A percentile compares a stretch with the other conserved stretches of the same genome.
phyloP scores from a whole-genome alignment of 345 rosid species.

The Conringia planisiliqua region DNA sequence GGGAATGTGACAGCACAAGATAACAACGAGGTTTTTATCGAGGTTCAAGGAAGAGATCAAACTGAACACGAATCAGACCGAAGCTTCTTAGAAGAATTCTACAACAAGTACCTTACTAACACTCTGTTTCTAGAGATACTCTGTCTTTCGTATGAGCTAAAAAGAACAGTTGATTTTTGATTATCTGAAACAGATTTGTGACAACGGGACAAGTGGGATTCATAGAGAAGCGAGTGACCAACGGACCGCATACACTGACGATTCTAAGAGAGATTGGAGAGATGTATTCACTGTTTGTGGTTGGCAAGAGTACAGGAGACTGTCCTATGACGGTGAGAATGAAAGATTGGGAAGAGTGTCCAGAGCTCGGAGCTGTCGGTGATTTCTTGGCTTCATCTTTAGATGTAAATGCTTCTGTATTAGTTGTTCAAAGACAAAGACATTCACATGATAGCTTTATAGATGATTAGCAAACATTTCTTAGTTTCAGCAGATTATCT shows the following conservation, averaged over 20 bases:
- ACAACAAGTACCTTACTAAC: slow-evolving; percentile 41
- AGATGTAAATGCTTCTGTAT: slow-evolving; percentile 52
- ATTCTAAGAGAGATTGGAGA: slow-evolving; percentile 48
- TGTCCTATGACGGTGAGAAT: slow-evolving; percentile 52
- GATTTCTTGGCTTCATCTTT: slow-evolving; percentile 68
- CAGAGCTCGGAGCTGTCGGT: slow-evolving; percentile 69
- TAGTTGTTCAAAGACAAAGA: slow-evolving; percentile 68
- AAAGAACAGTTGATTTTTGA: not conserved
- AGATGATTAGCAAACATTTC: slow-evolving; percentile 25
- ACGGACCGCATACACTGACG: slow-evolving; percentile 45
- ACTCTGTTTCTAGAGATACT: not conserved
- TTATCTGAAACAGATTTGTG: slow-evolving; percentile 41
- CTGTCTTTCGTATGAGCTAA: not conserved
- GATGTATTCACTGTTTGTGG: slow-evolving; percentile 57
- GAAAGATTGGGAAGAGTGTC: slow-evolving; percentile 96
- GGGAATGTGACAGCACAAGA: not conserved
- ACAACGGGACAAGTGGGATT: slow-evolving; percentile 54
- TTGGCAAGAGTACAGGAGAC: slow-evolving; percentile 58
- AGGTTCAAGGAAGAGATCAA: slow-evolving; percentile 36
- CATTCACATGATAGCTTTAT: slow-evolving; percentile 27
- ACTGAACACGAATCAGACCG: slow-evolving; percentile 47
- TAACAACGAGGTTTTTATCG: slow-evolving; percentile 44
- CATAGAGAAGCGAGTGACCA: slow-evolving; percentile 46
- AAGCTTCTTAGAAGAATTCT: slow-evolving; percentile 60
- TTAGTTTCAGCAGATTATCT: not conserved